phyloP scores from a whole-genome alignment of 2,329 filamentous ascomycete genomes.

The Penicillium italicum region DNA sequence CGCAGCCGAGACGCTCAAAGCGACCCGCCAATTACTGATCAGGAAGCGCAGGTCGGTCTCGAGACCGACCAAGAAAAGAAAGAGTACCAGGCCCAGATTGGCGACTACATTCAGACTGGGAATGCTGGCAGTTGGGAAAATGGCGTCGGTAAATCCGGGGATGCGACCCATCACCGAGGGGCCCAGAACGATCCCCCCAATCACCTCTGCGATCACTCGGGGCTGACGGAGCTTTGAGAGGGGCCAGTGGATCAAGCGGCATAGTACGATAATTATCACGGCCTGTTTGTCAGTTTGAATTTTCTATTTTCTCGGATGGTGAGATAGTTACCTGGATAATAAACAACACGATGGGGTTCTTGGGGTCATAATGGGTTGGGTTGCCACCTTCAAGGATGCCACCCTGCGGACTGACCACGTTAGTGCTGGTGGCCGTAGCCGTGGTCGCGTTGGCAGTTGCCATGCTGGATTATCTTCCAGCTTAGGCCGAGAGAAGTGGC shows the following conservation, averaged over 20 bases:
- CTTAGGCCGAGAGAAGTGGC: not conserved
- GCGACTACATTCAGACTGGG: conserved; percentile 72
- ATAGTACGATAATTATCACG: conserved; percentile 70
- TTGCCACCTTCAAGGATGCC: conserved; percentile 70
- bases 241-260: conserved; percentile 70
- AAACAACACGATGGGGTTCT: conserved; percentile 70
- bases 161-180: conserved; percentile 86
- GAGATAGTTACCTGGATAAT: conserved; percentile 64
- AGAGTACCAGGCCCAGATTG: conserved; percentile 78
- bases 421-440: conserved; percentile 8
- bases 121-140: conserved; percentile 74
- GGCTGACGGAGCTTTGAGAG: conserved; percentile 74
- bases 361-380: conserved; percentile 64
- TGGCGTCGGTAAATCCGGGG: conserved; percentile 68
- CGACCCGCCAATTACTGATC: conserved; percentile 74
- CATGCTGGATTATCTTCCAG: conserved; percentile 15
- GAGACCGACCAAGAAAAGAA: conserved; percentile 81
- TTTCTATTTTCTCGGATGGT: not conserved
- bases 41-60: conserved; percentile 81
- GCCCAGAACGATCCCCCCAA: conserved; percentile 79
- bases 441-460: conserved; percentile 14
- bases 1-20: conserved; percentile 69
- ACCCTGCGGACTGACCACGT: conserved; percentile 50
- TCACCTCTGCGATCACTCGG: conserved; percentile 78
- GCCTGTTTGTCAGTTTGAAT: conserved; percentile 39